A percentile compares a stretch with the other conserved stretches of the same genome.
Conservation (phyloP, 306 rosid genomes). For the Lathyrus oleraceus region DNA sequence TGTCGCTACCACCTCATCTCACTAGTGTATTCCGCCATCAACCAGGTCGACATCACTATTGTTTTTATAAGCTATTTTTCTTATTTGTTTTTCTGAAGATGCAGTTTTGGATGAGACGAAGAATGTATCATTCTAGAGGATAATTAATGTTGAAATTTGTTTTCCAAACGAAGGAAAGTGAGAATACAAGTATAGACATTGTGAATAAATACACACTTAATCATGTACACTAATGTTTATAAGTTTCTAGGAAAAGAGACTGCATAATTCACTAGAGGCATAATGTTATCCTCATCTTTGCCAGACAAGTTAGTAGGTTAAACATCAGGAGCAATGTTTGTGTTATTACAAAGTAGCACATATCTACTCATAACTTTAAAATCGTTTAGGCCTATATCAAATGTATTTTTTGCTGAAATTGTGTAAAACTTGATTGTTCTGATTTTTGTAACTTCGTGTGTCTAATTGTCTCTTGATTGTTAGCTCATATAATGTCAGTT, state of each 20-base stretch:
- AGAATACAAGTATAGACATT: too few species aligned
- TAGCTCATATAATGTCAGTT: too few species aligned
- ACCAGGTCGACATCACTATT: too few species aligned
- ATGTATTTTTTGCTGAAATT: too few species aligned
- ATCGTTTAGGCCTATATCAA: background rate
- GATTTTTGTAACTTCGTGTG: too few species aligned
- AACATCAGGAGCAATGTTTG: constrained; percentile 25
- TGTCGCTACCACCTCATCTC: too few species aligned
- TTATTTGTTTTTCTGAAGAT: constrained; percentile 12
- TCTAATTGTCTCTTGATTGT: too few species aligned
- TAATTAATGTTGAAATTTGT: background rate
- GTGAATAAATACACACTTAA: too few species aligned
- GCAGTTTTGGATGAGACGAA: background rate
- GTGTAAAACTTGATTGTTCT: too few species aligned
- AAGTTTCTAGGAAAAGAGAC: too few species aligned
- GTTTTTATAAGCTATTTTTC: background rate
- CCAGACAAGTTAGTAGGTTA: constrained; percentile 9
- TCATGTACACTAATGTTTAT: too few species aligned
- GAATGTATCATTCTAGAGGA: constrained; percentile 14
- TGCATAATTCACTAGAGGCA: constrained; percentile 4
- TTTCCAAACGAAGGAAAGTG: background rate
- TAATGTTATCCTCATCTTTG: constrained; percentile 21
- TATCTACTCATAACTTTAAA: constrained; percentile 24
- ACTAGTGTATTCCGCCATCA: too few species aligned
- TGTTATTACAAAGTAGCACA: constrained; percentile 26